These are phyloP conservation scores for Stagonosporopsis rhizophila DNA, from an alignment of 2,329 filamentous ascomycete genomes.

Conservation along the genomic window DNA sequence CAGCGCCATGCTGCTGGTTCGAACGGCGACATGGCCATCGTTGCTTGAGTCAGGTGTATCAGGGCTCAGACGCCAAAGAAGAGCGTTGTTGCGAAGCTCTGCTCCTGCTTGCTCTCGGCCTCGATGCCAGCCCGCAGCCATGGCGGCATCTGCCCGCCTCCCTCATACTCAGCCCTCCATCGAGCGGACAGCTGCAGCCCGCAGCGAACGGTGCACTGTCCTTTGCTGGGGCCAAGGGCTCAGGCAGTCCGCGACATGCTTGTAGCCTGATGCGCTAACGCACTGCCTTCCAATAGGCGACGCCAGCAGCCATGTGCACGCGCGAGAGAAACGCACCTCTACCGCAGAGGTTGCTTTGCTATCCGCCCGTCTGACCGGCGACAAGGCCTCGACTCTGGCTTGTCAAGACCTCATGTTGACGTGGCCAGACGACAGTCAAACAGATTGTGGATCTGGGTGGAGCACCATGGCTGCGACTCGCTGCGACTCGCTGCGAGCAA, in stretches of 20 bases:
- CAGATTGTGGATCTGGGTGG: constrained; percentile 5
- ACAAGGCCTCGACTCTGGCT: constrained; percentile 6
- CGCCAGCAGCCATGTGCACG: constrained; percentile 13
- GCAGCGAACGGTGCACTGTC: constrained; percentile 20
- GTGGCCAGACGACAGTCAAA: constrained; percentile 9
- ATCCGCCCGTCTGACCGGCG: constrained; percentile 13
- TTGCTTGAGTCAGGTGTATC: constrained; percentile 3
- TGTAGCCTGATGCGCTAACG: constrained; percentile 14
- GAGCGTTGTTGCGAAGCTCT: background rate
- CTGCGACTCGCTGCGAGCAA: background rate
- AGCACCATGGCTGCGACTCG: background rate
- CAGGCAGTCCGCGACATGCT: constrained; percentile 14
- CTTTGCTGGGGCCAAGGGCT: constrained; percentile 8
- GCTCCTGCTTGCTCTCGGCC: background rate
- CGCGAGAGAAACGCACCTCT: constrained; percentile 19
- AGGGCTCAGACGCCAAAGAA: background rate
- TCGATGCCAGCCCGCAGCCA: background rate
- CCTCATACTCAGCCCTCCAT: constrained; percentile 2
- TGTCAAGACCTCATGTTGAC: constrained; percentile 10
- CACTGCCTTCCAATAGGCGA: constrained; percentile 13
- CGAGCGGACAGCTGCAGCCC: constrained; percentile 2
- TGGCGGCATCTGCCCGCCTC: background rate
- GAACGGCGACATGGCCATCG: constrained; percentile 12
- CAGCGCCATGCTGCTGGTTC: constrained; percentile 19
- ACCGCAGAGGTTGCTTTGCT: constrained; percentile 7